A percentile compares a stretch with the other conserved stretches of the same genome.
Conservation (phyloP, 306 rosid genomes). For the Cicer bijugum region DNA sequence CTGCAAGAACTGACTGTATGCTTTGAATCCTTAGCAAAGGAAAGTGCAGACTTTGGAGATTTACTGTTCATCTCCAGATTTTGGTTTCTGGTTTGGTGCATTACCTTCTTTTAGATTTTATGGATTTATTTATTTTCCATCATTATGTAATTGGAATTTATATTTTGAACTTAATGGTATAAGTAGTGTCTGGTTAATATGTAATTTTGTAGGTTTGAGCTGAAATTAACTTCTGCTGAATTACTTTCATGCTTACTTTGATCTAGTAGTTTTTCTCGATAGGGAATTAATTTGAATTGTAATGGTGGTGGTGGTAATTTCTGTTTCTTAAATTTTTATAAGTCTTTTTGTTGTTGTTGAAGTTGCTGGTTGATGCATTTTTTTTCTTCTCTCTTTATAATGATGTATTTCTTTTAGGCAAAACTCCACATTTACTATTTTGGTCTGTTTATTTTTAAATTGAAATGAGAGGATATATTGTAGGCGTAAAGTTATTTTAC, state of each 20-base stretch:
- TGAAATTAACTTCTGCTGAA: constrained; percentile 52
- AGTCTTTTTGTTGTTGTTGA: neutral
- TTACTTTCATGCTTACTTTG: constrained; percentile 45
- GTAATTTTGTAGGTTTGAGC: constrained; percentile 70
- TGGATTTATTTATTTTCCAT: constrained; percentile 45
- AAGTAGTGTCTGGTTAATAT: constrained; percentile 46
- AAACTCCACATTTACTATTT: too few relatives aligned
- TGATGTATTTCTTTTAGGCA: neutral
- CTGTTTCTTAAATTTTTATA: neutral
- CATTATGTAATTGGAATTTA: constrained; percentile 49
- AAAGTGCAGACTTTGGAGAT: constrained; percentile 44
- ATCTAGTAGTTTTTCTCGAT: constrained; percentile 42
- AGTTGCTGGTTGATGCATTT: constrained; percentile 14
- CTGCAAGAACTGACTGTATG: constrained; percentile 98
- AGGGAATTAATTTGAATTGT: constrained; percentile 33
- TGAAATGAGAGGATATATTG: too few relatives aligned
- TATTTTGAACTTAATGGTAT: constrained; percentile 47
- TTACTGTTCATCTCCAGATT: constrained; percentile 47
- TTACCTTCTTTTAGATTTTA: constrained; percentile 47
- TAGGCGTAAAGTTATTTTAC: too few relatives aligned
- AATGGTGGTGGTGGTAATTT: constrained; percentile 18
- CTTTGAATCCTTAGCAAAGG: constrained; percentile 54
- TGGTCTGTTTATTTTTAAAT: too few relatives aligned
- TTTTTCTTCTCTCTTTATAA: neutral
- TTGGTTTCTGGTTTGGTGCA: constrained; percentile 34